Evolutionary conservation across 257 asterid species (phyloP), one percentile per base, ranked within the genome.

Genomic region (Capsicum chinense): DNA sequence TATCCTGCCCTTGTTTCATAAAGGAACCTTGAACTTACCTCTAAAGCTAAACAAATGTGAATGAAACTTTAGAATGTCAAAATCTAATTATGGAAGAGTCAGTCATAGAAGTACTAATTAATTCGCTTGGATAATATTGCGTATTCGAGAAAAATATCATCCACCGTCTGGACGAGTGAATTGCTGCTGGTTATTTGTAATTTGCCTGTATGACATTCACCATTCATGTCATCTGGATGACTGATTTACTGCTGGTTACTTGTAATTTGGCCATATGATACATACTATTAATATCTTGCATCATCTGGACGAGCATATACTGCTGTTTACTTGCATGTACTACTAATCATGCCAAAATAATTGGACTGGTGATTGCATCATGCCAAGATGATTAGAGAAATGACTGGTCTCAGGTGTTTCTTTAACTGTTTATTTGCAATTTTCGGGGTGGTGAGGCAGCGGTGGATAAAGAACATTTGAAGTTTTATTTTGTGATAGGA

Each of bases 261-360:
- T 73, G 80, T 73, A 73, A 48, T 73, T 73, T 73, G 19, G 12
- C 58, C 39, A 48, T 48, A 35, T 47, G 16, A 66, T 33, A 50
- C 60, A 50, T 74, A 48, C 60, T 48, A 74, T 6, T 48, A 10
- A 12, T 48, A 50, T 50, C 80, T 60, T 70, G 21, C 79, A 44
- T 70, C 21, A 70, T 70, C 37, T 70, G 79, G 57, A 44, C 0
- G 37, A 70, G 57, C 37, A 44, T 44, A 9, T 9, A 70, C 79
- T 70, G 56, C 35, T 70, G 79, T 35, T 70, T 42, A 70, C 56
- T 70, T 73, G 42, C 80, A 73, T 19, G n/a, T 73, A 73, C 60
- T 73, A 48, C 59, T 73, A 48, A 73, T 19, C 80, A 14, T 48
- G 44, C 42, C 59, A 47, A 73, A 48, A 48, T 48, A 48, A n/a